A percentile compares a stretch with the other conserved stretches of the same genome.
Evolutionary conservation across 2,329 filamentous ascomycete species (phyloP).

Genomic region (Pseudogymnoascus sp.): DNA sequence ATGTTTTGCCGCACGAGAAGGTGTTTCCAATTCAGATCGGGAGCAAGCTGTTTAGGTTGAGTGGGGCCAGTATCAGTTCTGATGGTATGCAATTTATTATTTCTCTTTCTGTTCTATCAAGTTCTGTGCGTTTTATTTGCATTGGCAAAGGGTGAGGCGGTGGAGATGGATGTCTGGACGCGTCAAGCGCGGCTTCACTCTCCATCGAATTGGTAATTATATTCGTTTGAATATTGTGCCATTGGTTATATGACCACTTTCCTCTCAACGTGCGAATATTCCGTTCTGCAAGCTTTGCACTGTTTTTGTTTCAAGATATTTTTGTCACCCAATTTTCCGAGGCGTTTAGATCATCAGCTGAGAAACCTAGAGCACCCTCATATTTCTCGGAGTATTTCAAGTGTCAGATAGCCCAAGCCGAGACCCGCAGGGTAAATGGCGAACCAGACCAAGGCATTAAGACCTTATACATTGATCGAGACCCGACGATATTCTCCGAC

Average conservation of each 20-base stretch:
- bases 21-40: conserved; percentile 65
- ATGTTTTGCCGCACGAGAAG: conserved; percentile 31
- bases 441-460: conserved; percentile 42
- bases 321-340: neutral
- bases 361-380: conserved; percentile 68
- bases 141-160: neutral
- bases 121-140: neutral
- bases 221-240: neutral
- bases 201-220: neutral
- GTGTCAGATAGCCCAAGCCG: conserved; percentile 64
- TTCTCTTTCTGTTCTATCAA: neutral
- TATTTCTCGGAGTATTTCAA: conserved; percentile 95
- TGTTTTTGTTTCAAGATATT: neutral
- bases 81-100: conserved; percentile 49
- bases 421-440: conserved; percentile 44
- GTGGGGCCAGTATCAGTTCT: conserved; percentile 61
- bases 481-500: conserved; percentile 80
- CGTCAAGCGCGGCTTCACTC: neutral
- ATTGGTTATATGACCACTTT: neutral
- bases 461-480: conserved; percentile 90
- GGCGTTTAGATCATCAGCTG: conserved; percentile 28
- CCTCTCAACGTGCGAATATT: neutral
- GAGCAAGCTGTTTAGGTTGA: conserved; percentile 59
- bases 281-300: neutral
- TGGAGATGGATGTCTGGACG: neutral